A percentile compares a stretch with the other conserved stretches of the same genome.
These are phyloP conservation scores for Reticulascus tulasneorum DNA, from an alignment of 2,329 filamentous ascomycete genomes.

Conservation along the genomic window DNA sequence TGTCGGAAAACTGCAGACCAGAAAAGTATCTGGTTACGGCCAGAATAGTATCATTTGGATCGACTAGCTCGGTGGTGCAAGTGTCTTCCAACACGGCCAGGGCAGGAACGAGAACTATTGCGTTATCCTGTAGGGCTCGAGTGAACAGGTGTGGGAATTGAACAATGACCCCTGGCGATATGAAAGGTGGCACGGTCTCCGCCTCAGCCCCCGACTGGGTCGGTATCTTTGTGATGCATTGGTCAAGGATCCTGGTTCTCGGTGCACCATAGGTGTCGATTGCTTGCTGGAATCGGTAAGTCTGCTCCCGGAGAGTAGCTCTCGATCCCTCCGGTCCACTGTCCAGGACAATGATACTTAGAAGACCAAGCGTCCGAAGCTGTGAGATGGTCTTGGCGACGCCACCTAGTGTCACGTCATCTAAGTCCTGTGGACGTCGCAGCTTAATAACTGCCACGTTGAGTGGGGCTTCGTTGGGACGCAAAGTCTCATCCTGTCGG, in stretches of 20 bases:
- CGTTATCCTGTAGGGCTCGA: conserved; percentile 25
- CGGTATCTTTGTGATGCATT: conserved; percentile 1
- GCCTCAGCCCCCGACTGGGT: no score
- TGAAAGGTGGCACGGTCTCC: conserved; percentile 5
- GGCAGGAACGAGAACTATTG: conserved; percentile 35
- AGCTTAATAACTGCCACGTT: conserved; percentile 85
- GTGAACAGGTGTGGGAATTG: conserved; percentile 20
- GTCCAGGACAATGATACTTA: conserved; percentile 80
- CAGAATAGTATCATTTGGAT: conserved; percentile 62
- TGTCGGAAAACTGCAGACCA: conserved; percentile 50
- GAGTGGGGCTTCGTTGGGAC: conserved; percentile 27
- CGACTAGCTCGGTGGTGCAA: conserved; percentile 32
- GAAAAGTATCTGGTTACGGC: conserved; percentile 74
- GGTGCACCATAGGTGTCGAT: conserved; percentile 66
- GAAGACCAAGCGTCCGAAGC: conserved; percentile 74
- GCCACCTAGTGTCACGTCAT: conserved; percentile 65
- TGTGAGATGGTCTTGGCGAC: conserved; percentile 82
- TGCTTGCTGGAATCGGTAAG: conserved; percentile 68
- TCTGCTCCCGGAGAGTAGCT: conserved; percentile 55
- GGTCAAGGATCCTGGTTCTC: conserved; percentile 60
- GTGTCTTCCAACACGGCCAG: conserved; percentile 38
- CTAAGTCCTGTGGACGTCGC: conserved; percentile 65
- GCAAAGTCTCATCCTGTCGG: conserved; percentile 2
- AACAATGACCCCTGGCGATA: conserved; percentile 11
- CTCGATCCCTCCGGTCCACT: conserved; percentile 44